phyloP scores from a whole-genome alignment of 1,284 basidiomycete species.

The Pisolithus thermaeus region DNA sequence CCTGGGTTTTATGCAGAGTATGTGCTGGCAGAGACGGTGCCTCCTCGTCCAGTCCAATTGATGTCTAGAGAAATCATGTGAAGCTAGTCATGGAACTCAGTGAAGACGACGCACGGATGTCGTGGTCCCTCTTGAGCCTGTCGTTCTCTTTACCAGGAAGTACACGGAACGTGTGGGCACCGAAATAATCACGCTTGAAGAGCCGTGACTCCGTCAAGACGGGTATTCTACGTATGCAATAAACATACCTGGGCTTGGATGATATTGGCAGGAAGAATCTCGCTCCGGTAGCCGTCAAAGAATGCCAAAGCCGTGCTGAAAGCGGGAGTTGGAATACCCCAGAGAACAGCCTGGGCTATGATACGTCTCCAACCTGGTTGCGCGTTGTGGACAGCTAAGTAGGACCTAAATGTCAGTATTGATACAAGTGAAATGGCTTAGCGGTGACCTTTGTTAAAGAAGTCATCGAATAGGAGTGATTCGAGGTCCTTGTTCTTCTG shows the following conservation, averaged over 20 bases:
- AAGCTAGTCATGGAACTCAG: constrained; percentile 4
- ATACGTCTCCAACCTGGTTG: constrained; percentile 99
- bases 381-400: constrained; percentile 80
- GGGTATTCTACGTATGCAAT: background rate
- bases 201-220: constrained; percentile 30
- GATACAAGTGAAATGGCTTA: constrained; percentile 1
- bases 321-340: constrained; percentile 96
- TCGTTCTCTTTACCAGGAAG: constrained; percentile 85
- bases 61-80: constrained; percentile 45
- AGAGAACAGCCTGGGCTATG: constrained; percentile 92
- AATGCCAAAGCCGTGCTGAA: constrained; percentile 97
- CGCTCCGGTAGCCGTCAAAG: constrained; percentile 97
- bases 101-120: constrained; percentile 68
- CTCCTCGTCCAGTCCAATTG: constrained; percentile 93
- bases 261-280: constrained; percentile 90
- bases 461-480: constrained; percentile 93
- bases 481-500: constrained; percentile 84
- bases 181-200: constrained; percentile 80
- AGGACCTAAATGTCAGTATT: background rate
- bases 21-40: constrained; percentile 86
- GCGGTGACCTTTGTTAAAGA: constrained; percentile 86
- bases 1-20: constrained; percentile 75
- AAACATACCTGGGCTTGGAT: constrained; percentile 80
- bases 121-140: constrained; percentile 73
- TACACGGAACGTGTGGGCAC: constrained; percentile 93